Evolutionary conservation across 1,139 yeast genomes (phyloP).

Genomic region (Lodderomyces beijingensis): DNA sequence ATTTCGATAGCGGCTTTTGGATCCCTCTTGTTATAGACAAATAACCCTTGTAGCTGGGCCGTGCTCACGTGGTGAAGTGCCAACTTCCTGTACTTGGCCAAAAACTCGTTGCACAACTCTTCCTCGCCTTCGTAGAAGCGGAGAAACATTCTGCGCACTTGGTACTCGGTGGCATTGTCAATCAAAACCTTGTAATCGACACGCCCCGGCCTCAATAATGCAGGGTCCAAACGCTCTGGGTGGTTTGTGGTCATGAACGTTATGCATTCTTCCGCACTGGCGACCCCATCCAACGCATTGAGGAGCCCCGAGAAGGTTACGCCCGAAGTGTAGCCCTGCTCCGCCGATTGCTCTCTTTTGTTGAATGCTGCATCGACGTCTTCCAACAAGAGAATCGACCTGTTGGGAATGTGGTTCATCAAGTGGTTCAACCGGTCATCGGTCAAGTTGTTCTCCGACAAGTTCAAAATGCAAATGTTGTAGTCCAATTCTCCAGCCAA

Average conservation of each 20-base stretch:
- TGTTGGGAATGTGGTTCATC: slow-evolving; percentile 92
- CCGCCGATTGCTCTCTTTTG: slow-evolving; percentile 70
- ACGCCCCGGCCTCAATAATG: slow-evolving; percentile 87
- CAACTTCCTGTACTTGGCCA: slow-evolving; percentile 46
- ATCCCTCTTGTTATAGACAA: slow-evolving; percentile 84
- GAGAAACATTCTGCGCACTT: slow-evolving; percentile 77
- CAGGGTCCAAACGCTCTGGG: slow-evolving; percentile 87
- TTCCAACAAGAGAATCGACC: slow-evolving; percentile 79
- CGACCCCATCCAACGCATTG: slow-evolving; percentile 97
- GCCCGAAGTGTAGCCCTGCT: slow-evolving; percentile 73
- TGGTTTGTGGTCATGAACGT: slow-evolving; percentile 99
- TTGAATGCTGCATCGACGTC: slow-evolving; percentile 96
- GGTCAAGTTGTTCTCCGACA: slow-evolving; percentile 86
- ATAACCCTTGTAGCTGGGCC: slow-evolving; percentile 92
- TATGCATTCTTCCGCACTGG: slow-evolving; percentile 93
- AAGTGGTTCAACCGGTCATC: slow-evolving; percentile 92
- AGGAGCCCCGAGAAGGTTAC: slow-evolving; percentile 93
- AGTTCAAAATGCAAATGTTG: slow-evolving; percentile 86
- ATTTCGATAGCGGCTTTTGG: slow-evolving; percentile 73
- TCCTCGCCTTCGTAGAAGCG: slow-evolving; percentile 74
- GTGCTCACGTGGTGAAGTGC: slow-evolving; percentile 66
- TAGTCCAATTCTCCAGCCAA: slow-evolving; percentile 95
- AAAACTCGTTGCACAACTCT: slow-evolving; percentile 60
- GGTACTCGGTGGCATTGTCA: slow-evolving; percentile 80
- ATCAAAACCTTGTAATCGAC: slow-evolving; percentile 80